These are phyloP conservation scores for Magnolia officinalis DNA, from an alignment of 164 flowering plant genomes.

Conservation along the genomic window DNA sequence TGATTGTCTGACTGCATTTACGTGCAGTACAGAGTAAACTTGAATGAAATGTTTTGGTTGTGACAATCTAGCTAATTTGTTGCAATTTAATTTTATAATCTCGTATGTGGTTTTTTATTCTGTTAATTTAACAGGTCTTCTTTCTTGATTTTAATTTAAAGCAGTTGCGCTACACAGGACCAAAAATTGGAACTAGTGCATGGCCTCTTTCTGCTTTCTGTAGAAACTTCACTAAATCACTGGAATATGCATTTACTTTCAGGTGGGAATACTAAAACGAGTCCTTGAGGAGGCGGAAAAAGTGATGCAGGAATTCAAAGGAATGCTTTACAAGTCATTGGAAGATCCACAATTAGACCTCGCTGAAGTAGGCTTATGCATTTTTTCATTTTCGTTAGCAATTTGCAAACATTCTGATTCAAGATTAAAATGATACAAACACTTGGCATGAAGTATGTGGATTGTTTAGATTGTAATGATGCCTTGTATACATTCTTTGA, in stretches of 20 bases:
- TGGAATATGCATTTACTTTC: constrained; percentile 19
- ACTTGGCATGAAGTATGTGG: too few relatives aligned
- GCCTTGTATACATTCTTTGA: too few relatives aligned
- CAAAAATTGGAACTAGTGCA: neutral
- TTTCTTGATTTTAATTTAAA: too few relatives aligned
- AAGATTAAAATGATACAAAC: too few relatives aligned
- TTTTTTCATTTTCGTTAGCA: neutral
- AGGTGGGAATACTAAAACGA: constrained; percentile 95
- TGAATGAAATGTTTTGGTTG: neutral
- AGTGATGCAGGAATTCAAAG: constrained; percentile 93
- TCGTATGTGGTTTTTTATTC: neutral
- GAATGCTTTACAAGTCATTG: constrained; percentile 89
- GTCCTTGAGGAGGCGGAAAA: constrained; percentile 99
- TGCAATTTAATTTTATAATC: neutral
- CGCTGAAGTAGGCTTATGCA: constrained; percentile 54
- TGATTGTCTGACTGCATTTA: too few relatives aligned
- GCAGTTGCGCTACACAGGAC: neutral
- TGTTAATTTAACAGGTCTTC: neutral
- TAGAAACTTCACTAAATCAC: neutral
- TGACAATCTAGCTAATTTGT: neutral
- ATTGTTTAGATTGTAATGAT: too few relatives aligned
- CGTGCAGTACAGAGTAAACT: too few relatives aligned
- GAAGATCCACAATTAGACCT: constrained; percentile 93
- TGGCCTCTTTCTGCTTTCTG: neutral
- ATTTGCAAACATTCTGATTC: too few relatives aligned